Conservation (phyloP, 2,329 filamentous ascomycete genomes). For the Neonectria faginata region DNA sequence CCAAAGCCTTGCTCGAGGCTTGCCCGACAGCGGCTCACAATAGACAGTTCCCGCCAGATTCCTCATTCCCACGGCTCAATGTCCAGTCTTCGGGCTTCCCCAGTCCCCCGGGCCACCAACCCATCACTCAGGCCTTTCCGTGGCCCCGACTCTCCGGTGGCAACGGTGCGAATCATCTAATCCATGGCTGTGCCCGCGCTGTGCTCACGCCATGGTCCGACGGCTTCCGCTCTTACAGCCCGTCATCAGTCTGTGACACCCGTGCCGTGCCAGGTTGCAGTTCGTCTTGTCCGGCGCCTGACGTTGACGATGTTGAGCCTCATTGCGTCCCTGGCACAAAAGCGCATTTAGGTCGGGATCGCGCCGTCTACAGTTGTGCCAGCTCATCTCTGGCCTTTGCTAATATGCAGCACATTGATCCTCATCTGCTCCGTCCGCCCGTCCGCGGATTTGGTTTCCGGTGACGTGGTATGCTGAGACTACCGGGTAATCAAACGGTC, state of each 20-base stretch:
- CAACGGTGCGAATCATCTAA: constrained; percentile 31
- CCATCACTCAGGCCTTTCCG: constrained; percentile 12
- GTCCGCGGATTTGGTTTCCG: constrained; percentile 22
- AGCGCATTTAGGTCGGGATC: constrained; percentile 8
- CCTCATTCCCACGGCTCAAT: constrained; percentile 35
- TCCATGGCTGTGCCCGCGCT: constrained; percentile 18
- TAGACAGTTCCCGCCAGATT: constrained; percentile 28
- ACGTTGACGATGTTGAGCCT: constrained; percentile 14
- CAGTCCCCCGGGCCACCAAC: constrained; percentile 10
- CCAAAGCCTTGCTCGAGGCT: constrained; percentile 16
- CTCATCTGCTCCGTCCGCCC: background rate
- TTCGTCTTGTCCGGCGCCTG: constrained; percentile 4
- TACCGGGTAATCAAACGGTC: background rate
- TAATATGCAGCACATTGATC: background rate
- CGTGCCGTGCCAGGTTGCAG: constrained; percentile 5
- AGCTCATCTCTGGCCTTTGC: constrained; percentile 28
- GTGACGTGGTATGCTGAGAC: constrained; percentile 24
- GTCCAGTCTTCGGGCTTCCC: constrained; percentile 28
- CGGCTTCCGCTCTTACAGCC: constrained; percentile 26
- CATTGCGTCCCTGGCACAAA: constrained; percentile 17
- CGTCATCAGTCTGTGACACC: constrained; percentile 13
- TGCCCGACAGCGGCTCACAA: constrained; percentile 7
- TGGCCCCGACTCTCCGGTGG: constrained; percentile 33
- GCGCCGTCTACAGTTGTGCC: constrained; percentile 6
- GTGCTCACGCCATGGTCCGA: constrained; percentile 32